phyloP scores from a whole-genome alignment of 352 stramenopile genomes.

The Globisporangium cystogenes region DNA sequence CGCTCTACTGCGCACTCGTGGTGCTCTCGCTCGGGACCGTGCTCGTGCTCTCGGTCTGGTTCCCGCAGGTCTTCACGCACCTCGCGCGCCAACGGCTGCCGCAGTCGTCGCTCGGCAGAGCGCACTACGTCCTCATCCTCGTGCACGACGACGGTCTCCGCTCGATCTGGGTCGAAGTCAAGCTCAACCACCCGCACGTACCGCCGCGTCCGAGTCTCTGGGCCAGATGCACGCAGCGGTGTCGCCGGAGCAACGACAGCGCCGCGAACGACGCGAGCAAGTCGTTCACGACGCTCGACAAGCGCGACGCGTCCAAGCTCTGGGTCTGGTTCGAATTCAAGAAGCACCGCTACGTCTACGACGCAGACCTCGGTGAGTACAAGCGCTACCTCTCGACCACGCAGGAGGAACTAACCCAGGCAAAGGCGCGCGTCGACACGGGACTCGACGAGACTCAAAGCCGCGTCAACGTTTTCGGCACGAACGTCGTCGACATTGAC shows the following conservation, averaged over 20 bases:
- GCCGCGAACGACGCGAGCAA: slow-evolving; percentile 8
- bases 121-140: slow-evolving; percentile 41
- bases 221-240: background rate
- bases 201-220: background rate
- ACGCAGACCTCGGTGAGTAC: slow-evolving; percentile 37
- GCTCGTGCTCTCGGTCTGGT: slow-evolving; percentile 48
- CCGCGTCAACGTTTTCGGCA: slow-evolving; percentile 31
- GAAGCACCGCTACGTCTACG: slow-evolving; percentile 57
- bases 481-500: slow-evolving; percentile 40
- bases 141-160: slow-evolving; percentile 25
- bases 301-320: slow-evolving; percentile 13
- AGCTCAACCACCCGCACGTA: slow-evolving; percentile 14
- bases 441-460: slow-evolving; percentile 15
- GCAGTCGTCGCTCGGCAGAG: slow-evolving; percentile 20
- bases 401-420: slow-evolving; percentile 16
- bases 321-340: slow-evolving; percentile 69
- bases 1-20: slow-evolving; percentile 29
- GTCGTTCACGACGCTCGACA: background rate
- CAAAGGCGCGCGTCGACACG: slow-evolving; percentile 17
- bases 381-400: slow-evolving; percentile 40
- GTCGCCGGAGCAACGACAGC: slow-evolving; percentile 12
- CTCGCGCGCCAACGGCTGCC: slow-evolving; percentile 27
- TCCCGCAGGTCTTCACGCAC: slow-evolving; percentile 52
- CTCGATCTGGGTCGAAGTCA: slow-evolving; percentile 34
- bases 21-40: slow-evolving; percentile 24